A percentile compares a stretch with the other conserved stretches of the same genome.
phyloP scores from a whole-genome alignment of 1,284 basidiomycete genomes.

The Polyporus tsugae region DNA sequence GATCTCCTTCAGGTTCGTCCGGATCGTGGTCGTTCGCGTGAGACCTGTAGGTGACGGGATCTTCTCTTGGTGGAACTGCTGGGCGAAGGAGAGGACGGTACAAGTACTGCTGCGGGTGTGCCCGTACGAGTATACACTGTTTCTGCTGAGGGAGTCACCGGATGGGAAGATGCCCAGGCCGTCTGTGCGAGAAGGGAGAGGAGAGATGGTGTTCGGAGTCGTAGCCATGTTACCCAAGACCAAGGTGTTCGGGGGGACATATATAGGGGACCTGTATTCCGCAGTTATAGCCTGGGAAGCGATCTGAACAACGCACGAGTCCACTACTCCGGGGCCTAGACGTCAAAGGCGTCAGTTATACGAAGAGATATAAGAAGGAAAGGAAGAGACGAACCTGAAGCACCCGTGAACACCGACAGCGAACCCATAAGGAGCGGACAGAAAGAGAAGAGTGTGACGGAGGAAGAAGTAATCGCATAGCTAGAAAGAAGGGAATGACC shows the following conservation, averaged over 20 bases:
- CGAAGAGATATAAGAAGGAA: too few species aligned
- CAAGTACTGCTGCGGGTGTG: constrained; percentile 27
- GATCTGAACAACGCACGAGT: too few species aligned
- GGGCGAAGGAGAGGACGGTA: constrained; percentile 25
- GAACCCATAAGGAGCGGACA: too few species aligned
- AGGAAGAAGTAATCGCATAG: too few species aligned
- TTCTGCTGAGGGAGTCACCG: constrained; percentile 16
- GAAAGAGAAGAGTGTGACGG: too few species aligned
- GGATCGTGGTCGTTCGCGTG: constrained; percentile 26
- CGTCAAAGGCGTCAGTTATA: too few species aligned
- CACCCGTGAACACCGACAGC: too few species aligned
- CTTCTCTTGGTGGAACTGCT: constrained; percentile 6
- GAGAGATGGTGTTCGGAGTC: constrained; percentile 15
- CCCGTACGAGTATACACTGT: constrained; percentile 18
- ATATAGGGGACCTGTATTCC: too few species aligned
- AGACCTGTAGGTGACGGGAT: not conserved
- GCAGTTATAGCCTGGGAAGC: not conserved
- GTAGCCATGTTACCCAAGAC: constrained; percentile 1
- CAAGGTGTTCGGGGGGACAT: not conserved
- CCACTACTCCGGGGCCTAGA: too few species aligned
- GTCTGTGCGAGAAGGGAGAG: constrained; percentile 22
- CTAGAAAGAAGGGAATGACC: too few species aligned
- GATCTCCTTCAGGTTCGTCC: constrained; percentile 27
- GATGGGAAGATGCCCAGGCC: constrained; percentile 26
- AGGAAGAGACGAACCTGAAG: too few species aligned